Percentiles rank a stretch among this genome's conserved stretches.
Conservation (phyloP, 2,329 filamentous ascomycete species). For the Claviceps sp. region DNA sequence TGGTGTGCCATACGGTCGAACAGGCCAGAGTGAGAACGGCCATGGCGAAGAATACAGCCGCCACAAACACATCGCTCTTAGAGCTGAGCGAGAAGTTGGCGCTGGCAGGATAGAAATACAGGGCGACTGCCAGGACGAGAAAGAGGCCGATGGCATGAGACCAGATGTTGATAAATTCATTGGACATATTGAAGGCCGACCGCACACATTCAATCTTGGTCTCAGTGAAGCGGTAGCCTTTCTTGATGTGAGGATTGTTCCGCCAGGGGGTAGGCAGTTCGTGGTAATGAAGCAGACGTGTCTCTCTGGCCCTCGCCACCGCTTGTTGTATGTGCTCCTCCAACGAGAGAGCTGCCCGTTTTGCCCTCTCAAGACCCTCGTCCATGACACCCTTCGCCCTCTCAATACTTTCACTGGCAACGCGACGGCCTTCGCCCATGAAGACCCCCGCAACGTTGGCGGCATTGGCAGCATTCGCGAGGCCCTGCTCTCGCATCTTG, state of each 20-base stretch:
- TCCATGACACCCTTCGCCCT: conserved; percentile 65
- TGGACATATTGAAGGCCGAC: conserved; percentile 73
- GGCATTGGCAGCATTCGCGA: conserved; percentile 47
- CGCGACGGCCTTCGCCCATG: conserved; percentile 65
- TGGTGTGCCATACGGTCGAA: conserved; percentile 95
- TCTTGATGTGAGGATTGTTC: conserved; percentile 84
- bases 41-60: conserved; percentile 89
- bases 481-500: conserved; percentile 63
- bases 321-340: conserved; percentile 77
- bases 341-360: conserved; percentile 65
- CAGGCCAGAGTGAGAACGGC: conserved; percentile 91
- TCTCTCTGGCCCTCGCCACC: conserved; percentile 58
- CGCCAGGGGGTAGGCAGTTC: conserved; percentile 87
- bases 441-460: conserved; percentile 56
- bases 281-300: conserved; percentile 76
- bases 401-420: conserved; percentile 66
- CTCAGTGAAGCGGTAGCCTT: conserved; percentile 87
- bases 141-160: conserved; percentile 84
- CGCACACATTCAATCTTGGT: conserved; percentile 79
- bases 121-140: conserved; percentile 74
- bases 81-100: conserved; percentile 77
- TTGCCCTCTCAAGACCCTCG: conserved; percentile 70
- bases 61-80: conserved; percentile 79
- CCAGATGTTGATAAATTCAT: conserved; percentile 97
- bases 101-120: conserved; percentile 89